A percentile compares a stretch with the other conserved stretches of the same genome.
These are phyloP conservation scores for Phylloporus arenicola DNA, from an alignment of 768 basidiomycete species.

Conservation along the genomic window DNA sequence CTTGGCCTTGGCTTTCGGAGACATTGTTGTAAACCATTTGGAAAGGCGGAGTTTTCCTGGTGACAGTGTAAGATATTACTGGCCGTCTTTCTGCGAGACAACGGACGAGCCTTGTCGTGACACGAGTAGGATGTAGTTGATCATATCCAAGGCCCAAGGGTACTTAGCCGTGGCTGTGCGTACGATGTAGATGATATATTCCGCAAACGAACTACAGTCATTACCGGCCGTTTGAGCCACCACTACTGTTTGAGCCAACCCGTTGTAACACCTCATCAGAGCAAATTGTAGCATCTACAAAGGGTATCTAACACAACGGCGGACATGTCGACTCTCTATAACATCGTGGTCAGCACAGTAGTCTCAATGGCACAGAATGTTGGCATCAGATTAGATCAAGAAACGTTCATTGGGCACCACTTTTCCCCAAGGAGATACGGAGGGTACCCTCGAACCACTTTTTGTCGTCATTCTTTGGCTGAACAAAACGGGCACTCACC, in stretches of 20 bases:
- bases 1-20: slow-evolving; percentile 77
- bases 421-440: slow-evolving; percentile 22
- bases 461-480: slow-evolving; percentile 58
- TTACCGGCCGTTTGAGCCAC: too few relatives aligned
- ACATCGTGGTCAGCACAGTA: slow-evolving; percentile 9
- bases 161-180: slow-evolving; percentile 23
- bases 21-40: slow-evolving; percentile 92
- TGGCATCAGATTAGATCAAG: slow-evolving; percentile 92
- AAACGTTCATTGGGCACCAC: slow-evolving; percentile 53
- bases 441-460: slow-evolving; percentile 70
- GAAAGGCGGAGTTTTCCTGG: slow-evolving; percentile 88
- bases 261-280: too few relatives aligned
- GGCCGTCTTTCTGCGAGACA: slow-evolving; percentile 1
- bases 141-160: slow-evolving; percentile 42
- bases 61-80: slow-evolving; percentile 9
- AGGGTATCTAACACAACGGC: neutral
- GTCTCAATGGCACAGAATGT: neutral
- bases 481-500: slow-evolving; percentile 15
- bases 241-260: too few relatives aligned
- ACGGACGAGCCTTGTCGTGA: slow-evolving; percentile 75
- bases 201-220: too few relatives aligned
- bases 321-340: neutral
- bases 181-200: neutral
- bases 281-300: neutral
- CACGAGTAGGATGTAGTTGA: slow-evolving; percentile 90